Evolutionary conservation across 805 yeast genomes (phyloP), one percentile per base, ranked within the genome.

Genomic region (Starmera pachycereana): DNA sequence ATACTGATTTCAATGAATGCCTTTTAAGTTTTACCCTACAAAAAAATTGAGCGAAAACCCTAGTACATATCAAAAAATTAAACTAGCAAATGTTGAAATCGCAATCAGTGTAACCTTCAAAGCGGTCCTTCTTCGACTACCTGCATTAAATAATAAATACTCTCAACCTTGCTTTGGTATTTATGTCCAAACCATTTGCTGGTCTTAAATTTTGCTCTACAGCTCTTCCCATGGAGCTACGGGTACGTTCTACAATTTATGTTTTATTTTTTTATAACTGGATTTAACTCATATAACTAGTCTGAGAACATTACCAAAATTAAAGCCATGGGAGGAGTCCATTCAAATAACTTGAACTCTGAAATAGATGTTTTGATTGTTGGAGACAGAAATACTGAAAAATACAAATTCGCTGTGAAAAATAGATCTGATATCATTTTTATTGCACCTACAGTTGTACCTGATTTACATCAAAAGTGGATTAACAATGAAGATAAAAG

Each of bases 281-380:
- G 9, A 12, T 31, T 18, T 37, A 28, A 34, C n/a, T 11, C 19
- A 14, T 29, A 32, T 29, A 22, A 9, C 6, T 30, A 75, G 45
- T 62, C 65, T 19, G 67, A 62, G 12, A 50, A 78, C 25, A 63
- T 69, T 3, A 53, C 59, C 9, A 69, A 69, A 51, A 67, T 81
- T 41, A 54, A 60, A 25, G 61, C 68, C 8, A 63, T 81, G 55
- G 90, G 89, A 8, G 89, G 88, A 1, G 52, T 49, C 9, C 73
- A 68, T 47, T 66, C 69, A 42, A 66, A 67, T 33, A 80, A 80
- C 50, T 57, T 81, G 47, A 75, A 79, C 64, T 71, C 76, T 37
- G 78, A 76, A 52, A 79, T 75, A 3, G 68, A 71, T 39, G 72
- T 72, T 33, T 57, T 82, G 22, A 65, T 82, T 6, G 78, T 80